A percentile compares a stretch with the other conserved stretches of the same genome.
These are phyloP conservation scores for Botrytis elliptica DNA, from an alignment of 2,329 filamentous ascomycete genomes.

Conservation along the genomic window DNA sequence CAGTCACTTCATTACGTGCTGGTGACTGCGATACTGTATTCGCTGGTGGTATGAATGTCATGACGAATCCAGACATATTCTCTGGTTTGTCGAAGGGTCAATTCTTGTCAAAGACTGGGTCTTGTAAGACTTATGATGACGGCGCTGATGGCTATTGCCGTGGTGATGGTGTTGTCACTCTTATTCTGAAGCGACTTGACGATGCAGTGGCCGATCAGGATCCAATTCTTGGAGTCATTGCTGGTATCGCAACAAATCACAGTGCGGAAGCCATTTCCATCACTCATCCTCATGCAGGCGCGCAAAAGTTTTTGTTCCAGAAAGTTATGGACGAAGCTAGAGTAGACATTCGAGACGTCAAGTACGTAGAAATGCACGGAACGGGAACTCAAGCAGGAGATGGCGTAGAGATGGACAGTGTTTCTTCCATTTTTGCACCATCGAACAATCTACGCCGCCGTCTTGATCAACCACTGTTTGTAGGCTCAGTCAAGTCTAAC, in stretches of 20 bases:
- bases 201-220: slow-evolving; percentile 52
- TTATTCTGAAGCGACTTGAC: slow-evolving; percentile 51
- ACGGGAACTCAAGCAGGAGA: slow-evolving; percentile 24
- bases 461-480: slow-evolving; percentile 17
- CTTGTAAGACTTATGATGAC: slow-evolving; percentile 43
- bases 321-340: slow-evolving; percentile 22
- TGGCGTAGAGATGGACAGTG: slow-evolving; percentile 23
- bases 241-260: slow-evolving; percentile 47
- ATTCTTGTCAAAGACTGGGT: slow-evolving; percentile 35
- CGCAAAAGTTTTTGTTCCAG: slow-evolving; percentile 21
- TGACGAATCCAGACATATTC: slow-evolving; percentile 28
- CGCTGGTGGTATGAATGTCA: slow-evolving; percentile 44
- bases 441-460: slow-evolving; percentile 32
- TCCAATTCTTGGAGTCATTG: slow-evolving; percentile 54
- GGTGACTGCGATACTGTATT: slow-evolving; percentile 46
- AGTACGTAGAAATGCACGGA: slow-evolving; percentile 27
- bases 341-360: slow-evolving; percentile 19
- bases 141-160: slow-evolving; percentile 27
- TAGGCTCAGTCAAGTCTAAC: slow-evolving; percentile 22
- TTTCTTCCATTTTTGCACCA: slow-evolving; percentile 21
- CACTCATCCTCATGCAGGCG: slow-evolving; percentile 20
- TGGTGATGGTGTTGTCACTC: slow-evolving; percentile 46
- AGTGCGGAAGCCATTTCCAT: slow-evolving; percentile 1
- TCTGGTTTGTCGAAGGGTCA: slow-evolving; percentile 44
- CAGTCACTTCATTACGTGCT: slow-evolving; percentile 49